Evolutionary conservation across 1,284 basidiomycete genomes (phyloP), one percentile per base, ranked within the genome.

Genomic region (Peniophora sp.): DNA sequence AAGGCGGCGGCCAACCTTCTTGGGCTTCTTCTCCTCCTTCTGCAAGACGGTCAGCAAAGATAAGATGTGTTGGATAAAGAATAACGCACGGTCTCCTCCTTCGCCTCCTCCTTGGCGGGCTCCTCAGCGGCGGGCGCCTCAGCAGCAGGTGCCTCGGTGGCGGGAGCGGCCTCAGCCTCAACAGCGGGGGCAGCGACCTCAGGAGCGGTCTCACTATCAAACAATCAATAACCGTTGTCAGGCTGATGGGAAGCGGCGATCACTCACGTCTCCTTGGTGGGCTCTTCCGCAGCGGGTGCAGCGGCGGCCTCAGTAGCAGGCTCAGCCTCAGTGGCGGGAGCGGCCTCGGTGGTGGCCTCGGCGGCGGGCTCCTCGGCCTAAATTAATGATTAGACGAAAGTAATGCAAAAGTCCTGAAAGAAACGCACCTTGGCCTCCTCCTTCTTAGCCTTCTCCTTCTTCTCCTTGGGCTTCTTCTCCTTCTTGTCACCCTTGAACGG

Each of bases 1-100:
- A 56, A 91, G 69, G 56, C 89, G 86, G 56, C 88, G 86, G 53
- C 77, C 69, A 55, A 89, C 80, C 66, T 89, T 90, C 59, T 69
- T 74, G 53, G 63, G 67, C 57, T 76, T 72, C 61, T 70, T 69
- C 57, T 74, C 69, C 52, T 81, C 77, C 61, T 81, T 73, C 65
- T 77, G 50, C 25, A 17, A 20, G 5, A 20, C 12, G 44, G 24
- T 19, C 35, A 32, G 50, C 44, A 23, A 51, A 9, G 23, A 25
- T 48, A 35, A 36, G 41, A 24, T 45, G 34, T 17, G 45, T n/a
- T 14, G 27, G n/a, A 25, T 24, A 17, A 25, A 23, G n/a, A 2
- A 2, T 5, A 32, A 64, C 62, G 16, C 53, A 80, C 81, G 72
- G 79, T 83, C 60, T 85, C 83, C 54, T 85, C 82, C 65, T 83